Evolutionary conservation across 2,329 filamentous ascomycete species (phyloP).

Genomic region (Pseudogymnoascus sp.): DNA sequence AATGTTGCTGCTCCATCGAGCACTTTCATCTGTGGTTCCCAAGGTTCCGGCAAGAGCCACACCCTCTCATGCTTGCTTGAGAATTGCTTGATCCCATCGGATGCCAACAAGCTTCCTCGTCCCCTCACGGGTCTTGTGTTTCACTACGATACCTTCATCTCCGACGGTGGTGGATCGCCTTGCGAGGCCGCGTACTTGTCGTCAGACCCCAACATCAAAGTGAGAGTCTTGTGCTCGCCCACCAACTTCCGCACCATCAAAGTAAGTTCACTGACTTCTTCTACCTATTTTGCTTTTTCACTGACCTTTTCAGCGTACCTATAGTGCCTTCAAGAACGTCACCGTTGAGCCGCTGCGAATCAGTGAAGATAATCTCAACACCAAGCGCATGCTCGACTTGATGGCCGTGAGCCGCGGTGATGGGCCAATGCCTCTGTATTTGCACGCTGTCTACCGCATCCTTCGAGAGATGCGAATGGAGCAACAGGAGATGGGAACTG

Average conservation of each 20-base stretch:
- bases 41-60: constrained; percentile 57
- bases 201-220: constrained; percentile 38
- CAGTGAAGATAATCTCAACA: constrained; percentile 43
- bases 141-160: constrained; percentile 47
- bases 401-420: constrained; percentile 44
- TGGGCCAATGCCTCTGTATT: constrained; percentile 44
- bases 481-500: constrained; percentile 27
- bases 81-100: constrained; percentile 36
- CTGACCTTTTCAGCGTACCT: constrained; percentile 25
- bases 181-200: constrained; percentile 54
- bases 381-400: constrained; percentile 46
- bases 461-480: constrained; percentile 45
- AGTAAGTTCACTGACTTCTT: constrained; percentile 13
- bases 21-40: constrained; percentile 56
- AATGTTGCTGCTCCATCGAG: constrained; percentile 53
- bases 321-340: constrained; percentile 36
- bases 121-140: constrained; percentile 50
- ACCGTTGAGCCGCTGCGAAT: constrained; percentile 42
- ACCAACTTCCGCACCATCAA: constrained; percentile 40
- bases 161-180: constrained; percentile 26
- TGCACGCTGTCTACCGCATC: constrained; percentile 42
- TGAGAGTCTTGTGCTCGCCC: constrained; percentile 46
- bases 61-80: constrained; percentile 52
- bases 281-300: not conserved
- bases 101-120: constrained; percentile 38